Evolutionary conservation across 1,139 yeast genomes (phyloP).

Genomic region (Suhomyces choctaworum): DNA sequence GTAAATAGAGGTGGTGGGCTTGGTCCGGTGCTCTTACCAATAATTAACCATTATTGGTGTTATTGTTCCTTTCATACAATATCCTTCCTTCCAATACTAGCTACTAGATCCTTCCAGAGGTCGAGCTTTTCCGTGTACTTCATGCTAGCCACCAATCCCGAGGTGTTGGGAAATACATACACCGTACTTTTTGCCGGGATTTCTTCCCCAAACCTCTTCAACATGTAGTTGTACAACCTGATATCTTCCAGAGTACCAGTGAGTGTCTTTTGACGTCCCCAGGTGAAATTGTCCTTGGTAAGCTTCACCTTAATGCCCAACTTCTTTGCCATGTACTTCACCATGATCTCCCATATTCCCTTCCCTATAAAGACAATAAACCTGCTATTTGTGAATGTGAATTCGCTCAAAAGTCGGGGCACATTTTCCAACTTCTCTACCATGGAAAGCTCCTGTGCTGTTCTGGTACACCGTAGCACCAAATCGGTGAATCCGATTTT

Average conservation of each 20-base stretch:
- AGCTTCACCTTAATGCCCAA: conserved; percentile 20
- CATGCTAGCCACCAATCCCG: conserved; percentile 67
- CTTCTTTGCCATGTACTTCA: conserved; percentile 20
- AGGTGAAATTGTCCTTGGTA: conserved; percentile 33
- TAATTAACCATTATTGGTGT: too few species aligned
- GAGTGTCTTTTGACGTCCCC: conserved; percentile 50
- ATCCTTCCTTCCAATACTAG: too few species aligned
- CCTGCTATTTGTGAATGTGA: conserved; percentile 38
- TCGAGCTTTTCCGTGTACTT: conserved; percentile 45
- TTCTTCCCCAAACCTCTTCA: conserved; percentile 19
- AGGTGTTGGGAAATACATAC: conserved; percentile 71
- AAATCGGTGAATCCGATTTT: conserved; percentile 72
- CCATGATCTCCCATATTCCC: conserved; percentile 73
- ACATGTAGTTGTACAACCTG: conserved; percentile 19
- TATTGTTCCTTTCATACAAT: conserved; percentile 10
- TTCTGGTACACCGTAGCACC: conserved; percentile 62
- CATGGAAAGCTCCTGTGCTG: conserved; percentile 54
- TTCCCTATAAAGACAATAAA: conserved; percentile 66
- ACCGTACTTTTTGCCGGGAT: conserved; percentile 24
- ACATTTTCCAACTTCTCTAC: conserved; percentile 59
- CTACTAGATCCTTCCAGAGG: conserved; percentile 49
- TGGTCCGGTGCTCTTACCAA: too few species aligned
- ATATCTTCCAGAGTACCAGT: conserved; percentile 11
- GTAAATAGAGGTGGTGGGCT: background rate
- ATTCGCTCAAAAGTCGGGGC: conserved; percentile 50